Conservation (phyloP, 73 alveolate genomes). For the Tetrahymena thermophila region DNA sequence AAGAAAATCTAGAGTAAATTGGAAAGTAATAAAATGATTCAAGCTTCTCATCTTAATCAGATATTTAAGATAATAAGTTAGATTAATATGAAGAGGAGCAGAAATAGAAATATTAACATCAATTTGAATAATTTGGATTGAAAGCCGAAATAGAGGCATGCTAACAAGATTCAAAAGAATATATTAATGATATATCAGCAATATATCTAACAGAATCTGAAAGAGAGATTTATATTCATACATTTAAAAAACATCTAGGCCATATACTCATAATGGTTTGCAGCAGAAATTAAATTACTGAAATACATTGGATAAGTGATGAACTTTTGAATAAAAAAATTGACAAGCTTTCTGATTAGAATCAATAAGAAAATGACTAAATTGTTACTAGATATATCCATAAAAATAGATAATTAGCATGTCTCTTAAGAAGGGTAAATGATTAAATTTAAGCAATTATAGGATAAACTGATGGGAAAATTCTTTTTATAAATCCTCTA, state of each 20-base stretch:
- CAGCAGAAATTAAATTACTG: neutral
- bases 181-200: neutral
- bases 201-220: neutral
- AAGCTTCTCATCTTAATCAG: neutral
- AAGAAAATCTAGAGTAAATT: neutral
- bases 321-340: neutral
- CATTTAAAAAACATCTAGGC: neutral
- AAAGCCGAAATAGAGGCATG: neutral
- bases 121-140: neutral
- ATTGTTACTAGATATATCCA: neutral
- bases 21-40: neutral
- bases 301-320: neutral
- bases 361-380: neutral
- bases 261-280: neutral
- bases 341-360: neutral
- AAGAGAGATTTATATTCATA: neutral
- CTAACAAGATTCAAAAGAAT: neutral
- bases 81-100: neutral
- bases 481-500: neutral
- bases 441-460: neutral
- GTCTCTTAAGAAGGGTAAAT: neutral
- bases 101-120: neutral
- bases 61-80: neutral
- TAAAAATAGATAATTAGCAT: neutral
- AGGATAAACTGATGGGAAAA: neutral